Conservation (phyloP, 441 rosid genomes). For the Kokia cookei region DNA sequence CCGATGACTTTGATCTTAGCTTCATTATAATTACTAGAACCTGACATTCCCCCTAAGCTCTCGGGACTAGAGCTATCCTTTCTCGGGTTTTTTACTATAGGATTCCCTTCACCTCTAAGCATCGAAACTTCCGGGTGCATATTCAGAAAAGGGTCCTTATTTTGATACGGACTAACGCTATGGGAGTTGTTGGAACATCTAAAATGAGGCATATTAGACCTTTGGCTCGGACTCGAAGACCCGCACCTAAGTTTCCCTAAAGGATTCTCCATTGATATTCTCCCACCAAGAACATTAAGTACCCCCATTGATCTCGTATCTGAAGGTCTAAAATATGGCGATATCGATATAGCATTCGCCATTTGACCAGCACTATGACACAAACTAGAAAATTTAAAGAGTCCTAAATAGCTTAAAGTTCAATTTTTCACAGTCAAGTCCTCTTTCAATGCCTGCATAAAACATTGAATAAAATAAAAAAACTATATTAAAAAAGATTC, state of each 20-base stretch:
- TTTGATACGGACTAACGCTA: constrained; percentile 46
- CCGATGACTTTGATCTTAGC: constrained; percentile 97
- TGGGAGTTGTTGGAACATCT: constrained; percentile 45
- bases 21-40: constrained; percentile 47
- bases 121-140: constrained; percentile 85
- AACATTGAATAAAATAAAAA: not conserved
- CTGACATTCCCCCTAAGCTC: constrained; percentile 41
- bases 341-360: constrained; percentile 36
- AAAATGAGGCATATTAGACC: constrained; percentile 25
- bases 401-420: constrained; percentile 11
- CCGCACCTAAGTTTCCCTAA: constrained; percentile 33
- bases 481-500: not conserved
- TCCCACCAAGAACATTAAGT: constrained; percentile 59
- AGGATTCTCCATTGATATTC: constrained; percentile 38
- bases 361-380: constrained; percentile 19
- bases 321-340: constrained; percentile 46
- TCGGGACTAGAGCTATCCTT: constrained; percentile 53
- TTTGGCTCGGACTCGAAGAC: constrained; percentile 26
- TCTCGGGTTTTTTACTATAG: constrained; percentile 31
- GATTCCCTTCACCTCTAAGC: constrained; percentile 79
- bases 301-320: constrained; percentile 46
- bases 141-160: constrained; percentile 70
- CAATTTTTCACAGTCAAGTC: not conserved
- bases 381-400: not conserved
- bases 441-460: constrained; percentile 18